Percentiles rank a stretch among this genome's conserved stretches.
Evolutionary conservation across 1,284 basidiomycete genomes (phyloP).

Genomic region (Agaricales sp.): DNA sequence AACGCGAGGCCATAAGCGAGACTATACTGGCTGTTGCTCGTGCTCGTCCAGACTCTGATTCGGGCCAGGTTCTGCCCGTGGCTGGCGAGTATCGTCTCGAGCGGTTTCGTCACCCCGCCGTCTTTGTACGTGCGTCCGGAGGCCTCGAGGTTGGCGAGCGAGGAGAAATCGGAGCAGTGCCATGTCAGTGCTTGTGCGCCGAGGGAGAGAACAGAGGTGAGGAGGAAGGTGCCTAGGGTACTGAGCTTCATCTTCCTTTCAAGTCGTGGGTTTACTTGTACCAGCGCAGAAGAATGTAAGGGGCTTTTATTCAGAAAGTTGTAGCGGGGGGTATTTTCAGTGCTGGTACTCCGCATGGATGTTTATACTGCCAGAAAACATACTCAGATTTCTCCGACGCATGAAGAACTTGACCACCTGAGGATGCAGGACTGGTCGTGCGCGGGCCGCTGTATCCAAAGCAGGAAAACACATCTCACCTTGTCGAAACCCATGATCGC

Average conservation of each 20-base stretch:
- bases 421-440: too few species aligned
- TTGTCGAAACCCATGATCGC: neutral
- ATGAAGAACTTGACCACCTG: too few species aligned
- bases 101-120: constrained; percentile 26
- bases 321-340: too few species aligned
- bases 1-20: constrained; percentile 42
- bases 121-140: constrained; percentile 40
- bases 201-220: neutral
- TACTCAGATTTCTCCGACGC: too few species aligned
- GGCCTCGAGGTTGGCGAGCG: constrained; percentile 42
- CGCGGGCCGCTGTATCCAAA: too few species aligned
- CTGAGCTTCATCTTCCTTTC: neutral
- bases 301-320: too few species aligned
- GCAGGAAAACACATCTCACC: neutral
- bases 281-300: too few species aligned
- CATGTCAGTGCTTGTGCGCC: constrained; percentile 30
- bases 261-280: too few species aligned
- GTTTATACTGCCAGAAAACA: too few species aligned
- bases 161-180: constrained; percentile 52
- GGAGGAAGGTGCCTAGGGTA: neutral
- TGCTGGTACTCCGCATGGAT: too few species aligned
- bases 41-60: constrained; percentile 53
- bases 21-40: constrained; percentile 37
- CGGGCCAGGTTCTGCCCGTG: constrained; percentile 49
- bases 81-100: constrained; percentile 44